Base-by-base conservation (phyloP, 2,329 filamentous ascomycete genomes). In the Aspergillus tamarii region DNA sequence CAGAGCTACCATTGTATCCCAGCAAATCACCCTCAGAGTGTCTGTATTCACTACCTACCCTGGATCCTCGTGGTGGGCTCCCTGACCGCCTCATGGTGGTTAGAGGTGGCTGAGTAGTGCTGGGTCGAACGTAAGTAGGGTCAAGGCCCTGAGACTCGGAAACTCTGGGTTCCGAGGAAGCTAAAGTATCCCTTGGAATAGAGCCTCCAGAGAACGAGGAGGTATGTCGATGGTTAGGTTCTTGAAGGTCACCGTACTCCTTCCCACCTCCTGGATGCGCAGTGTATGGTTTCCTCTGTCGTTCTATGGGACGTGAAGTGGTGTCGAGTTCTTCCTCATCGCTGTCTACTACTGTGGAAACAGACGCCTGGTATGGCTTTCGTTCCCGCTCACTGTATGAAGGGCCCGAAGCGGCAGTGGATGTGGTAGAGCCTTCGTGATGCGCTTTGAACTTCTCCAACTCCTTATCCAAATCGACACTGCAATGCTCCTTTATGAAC, bases 211-310 rank as follows among this genome's bases (percentile, higher is more conserved):
- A 74, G 39, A 73, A 73, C 12, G 73, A 76, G 28, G 64, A 60
- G 9, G 68, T 68, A 41, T 70, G 70, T 19, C 66, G 71, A 56
- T 65, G 71, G 10, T 59, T 56, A 12, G 63, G 34, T 16, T 62
- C 56, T 8, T 53, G 60, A 3, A 67, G 14, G n/a, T 82, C 81
- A 19, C 83, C 81, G 64, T 88, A 85, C 3, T 81, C 73, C 72
- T 88, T 90, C 9, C 87, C 88, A 30, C 77, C 80, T 11, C 87
- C 87, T 19, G 87, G 86, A 28, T 85, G 84, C 1, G 84, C 85
- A 30, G 78, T 80, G 70, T 91, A 91, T 0, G 89, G 89, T 64
- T 90, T 87, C 43, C 89, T 81, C 69, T 90, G 86, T 7, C 89
- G 85, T 71, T 91, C 89, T 54, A 90, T 85, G 1, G 86, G 85